Evolutionary conservation across 768 basidiomycete species (phyloP).

Genomic region (Porpolomopsis calyptriformis): DNA sequence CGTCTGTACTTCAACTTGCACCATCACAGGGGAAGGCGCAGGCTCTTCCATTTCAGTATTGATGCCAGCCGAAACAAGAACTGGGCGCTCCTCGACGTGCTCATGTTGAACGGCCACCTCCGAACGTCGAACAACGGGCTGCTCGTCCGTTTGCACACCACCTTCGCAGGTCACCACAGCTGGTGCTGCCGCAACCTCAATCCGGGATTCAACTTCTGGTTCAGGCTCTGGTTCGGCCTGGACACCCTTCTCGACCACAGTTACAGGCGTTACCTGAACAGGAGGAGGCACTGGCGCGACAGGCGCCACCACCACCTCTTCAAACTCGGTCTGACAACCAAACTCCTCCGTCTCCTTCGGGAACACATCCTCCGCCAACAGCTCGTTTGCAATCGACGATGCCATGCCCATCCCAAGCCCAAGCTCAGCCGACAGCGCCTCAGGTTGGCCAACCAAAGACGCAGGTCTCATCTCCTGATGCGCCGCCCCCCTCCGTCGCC

Average conservation of each 20-base stretch:
- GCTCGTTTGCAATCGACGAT: constrained; percentile 28
- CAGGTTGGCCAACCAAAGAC: constrained; percentile 62
- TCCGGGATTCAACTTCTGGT: constrained; percentile 12
- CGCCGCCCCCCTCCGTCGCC: constrained; percentile 54
- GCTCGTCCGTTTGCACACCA: constrained; percentile 42
- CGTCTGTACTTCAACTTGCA: constrained; percentile 30
- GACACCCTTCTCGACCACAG: constrained; percentile 27
- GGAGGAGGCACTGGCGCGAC: constrained; percentile 13
- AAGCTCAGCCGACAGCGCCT: constrained; percentile 60
- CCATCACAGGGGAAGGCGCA: constrained; percentile 13
- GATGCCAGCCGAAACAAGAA: constrained; percentile 23
- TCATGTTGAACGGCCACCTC: constrained; percentile 44
- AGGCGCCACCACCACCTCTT: constrained; percentile 21
- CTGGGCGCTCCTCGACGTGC: constrained; percentile 22
- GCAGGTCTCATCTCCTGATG: constrained; percentile 62
- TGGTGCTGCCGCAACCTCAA: too few species aligned
- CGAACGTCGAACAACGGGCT: constrained; percentile 23
- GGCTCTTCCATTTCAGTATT: constrained; percentile 28
- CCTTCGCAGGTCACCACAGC: constrained; percentile 23
- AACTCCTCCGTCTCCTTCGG: constrained; percentile 43
- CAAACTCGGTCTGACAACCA: constrained; percentile 56
- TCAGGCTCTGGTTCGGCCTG: constrained; percentile 26
- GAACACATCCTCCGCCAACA: constrained; percentile 27
- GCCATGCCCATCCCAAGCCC: constrained; percentile 37
- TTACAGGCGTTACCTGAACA: constrained; percentile 15